These are phyloP conservation scores for Hymenotorrendiella dingleyae DNA, from an alignment of 2,329 filamentous ascomycete genomes.

Conservation along the genomic window DNA sequence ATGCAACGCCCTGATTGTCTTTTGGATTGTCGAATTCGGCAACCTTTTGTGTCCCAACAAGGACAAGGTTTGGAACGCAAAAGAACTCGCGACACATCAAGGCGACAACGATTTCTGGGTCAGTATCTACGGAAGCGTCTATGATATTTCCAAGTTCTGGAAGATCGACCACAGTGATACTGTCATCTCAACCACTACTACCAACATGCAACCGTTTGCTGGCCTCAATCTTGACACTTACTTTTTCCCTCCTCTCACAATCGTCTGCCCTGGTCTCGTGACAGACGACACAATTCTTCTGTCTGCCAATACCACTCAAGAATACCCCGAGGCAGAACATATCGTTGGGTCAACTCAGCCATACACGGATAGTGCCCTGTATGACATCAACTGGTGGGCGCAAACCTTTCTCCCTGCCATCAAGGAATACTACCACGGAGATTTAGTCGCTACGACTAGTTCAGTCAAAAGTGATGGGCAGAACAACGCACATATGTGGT, in stretches of 20 bases:
- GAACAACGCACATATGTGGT: conserved; percentile 67
- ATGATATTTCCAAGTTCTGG: conserved; percentile 89
- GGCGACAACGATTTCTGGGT: conserved; percentile 79
- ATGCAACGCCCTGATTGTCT: conserved; percentile 75
- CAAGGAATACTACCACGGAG: conserved; percentile 79
- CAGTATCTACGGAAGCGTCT: conserved; percentile 80
- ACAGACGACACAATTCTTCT: conserved; percentile 51
- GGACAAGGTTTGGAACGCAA: conserved; percentile 77
- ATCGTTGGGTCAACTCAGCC: conserved; percentile 58
- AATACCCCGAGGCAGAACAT: conserved; percentile 53
- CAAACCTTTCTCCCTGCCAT: conserved; percentile 71
- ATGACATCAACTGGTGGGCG: conserved; percentile 69
- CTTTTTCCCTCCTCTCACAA: conserved; percentile 70
- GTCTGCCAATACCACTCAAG: conserved; percentile 57
- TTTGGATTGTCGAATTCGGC: conserved; percentile 88
- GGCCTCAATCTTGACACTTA: conserved; percentile 79
- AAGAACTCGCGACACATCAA: conserved; percentile 64
- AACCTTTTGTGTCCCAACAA: conserved; percentile 82
- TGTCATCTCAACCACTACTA: conserved; percentile 50
- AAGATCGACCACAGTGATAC: conserved; percentile 76
- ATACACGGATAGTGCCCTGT: conserved; percentile 51
- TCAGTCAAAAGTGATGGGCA: conserved; percentile 60
- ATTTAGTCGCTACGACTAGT: conserved; percentile 64
- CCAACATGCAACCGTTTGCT: conserved; percentile 69
- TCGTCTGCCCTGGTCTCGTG: conserved; percentile 70